Evolutionary conservation across 2,329 filamentous ascomycete genomes (phyloP), one percentile per base, ranked within the genome.

Genomic region (Tolypocladium paradoxum): DNA sequence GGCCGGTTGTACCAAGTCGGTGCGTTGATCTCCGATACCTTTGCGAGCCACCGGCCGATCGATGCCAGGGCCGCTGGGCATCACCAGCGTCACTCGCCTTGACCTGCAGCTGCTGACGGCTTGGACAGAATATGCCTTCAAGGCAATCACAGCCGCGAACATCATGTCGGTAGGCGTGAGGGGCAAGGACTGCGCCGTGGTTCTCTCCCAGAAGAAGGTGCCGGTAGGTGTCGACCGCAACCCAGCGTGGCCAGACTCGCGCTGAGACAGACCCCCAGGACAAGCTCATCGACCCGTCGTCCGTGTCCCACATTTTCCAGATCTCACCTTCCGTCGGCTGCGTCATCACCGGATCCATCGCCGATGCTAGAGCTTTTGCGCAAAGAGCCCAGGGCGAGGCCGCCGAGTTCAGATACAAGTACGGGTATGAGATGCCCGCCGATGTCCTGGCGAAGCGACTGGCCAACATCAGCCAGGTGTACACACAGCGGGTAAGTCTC

Each of bases 1-100:
- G 93, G 93, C 68, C 85, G 93, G 71, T 79, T 99, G 71, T 99
- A 97, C 73, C 93, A 99, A 96, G 93, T 99, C 73, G 93, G 93
- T 97, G 82, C 68, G 90, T 82, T 56, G 55, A 48, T 51, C 52
- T 49, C 53, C 47, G 3, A n/a, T 27, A 46, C 8, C 8, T 5
- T 34, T 31, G 43, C 31, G 24, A 50, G 20, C 29, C 5, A n/a
- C 40, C 7, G 27, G 20, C 16, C 27, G 27, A 20, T 31, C 24
- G 43, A 31, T 6, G 27, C 27, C 9, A 27, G 40, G 11, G 24
- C 43, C 27, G 1, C 43, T 12, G 16, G 3, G 8, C 43, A 18
- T 27, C 7, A n/a, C 24, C 27, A 18, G 7, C 43, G 27, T 1
- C 8, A 16, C 3, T 12, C 24, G 43, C 3, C 7, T 22, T 20